Conservation (phyloP, 2,329 filamentous ascomycete genomes). For the Arthrocladium fulminans region DNA sequence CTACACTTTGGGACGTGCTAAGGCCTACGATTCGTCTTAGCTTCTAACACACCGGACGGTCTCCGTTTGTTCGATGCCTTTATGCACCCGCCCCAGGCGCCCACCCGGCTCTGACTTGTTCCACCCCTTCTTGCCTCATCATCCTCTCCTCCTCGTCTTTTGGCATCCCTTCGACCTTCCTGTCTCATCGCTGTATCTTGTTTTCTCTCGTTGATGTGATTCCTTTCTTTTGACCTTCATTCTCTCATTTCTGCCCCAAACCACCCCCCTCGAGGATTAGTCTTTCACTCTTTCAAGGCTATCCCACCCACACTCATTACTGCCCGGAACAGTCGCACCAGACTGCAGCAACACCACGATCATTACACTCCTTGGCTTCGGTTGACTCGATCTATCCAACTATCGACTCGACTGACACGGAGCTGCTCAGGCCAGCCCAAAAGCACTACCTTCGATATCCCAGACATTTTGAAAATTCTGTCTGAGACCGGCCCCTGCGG, state of each 20-base stretch:
- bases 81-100: constrained; percentile 6
- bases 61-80: not conserved
- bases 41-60: constrained; percentile 7
- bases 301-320: constrained; percentile 32
- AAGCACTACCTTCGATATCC: not conserved
- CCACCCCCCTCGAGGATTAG: constrained; percentile 31
- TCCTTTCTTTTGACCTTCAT: constrained; percentile 23
- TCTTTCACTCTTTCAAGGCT: constrained; percentile 48
- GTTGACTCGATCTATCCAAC: constrained; percentile 18
- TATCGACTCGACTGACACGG: constrained; percentile 5
- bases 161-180: constrained; percentile 23
- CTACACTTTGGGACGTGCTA: not conserved
- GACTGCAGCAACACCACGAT: constrained; percentile 5
- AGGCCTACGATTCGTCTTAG: constrained; percentile 4
- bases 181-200: constrained; percentile 25
- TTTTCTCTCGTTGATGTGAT: constrained; percentile 23
- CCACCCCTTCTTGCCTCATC: constrained; percentile 17
- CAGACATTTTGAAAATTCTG: constrained; percentile 4
- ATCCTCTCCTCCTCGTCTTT: constrained; percentile 24
- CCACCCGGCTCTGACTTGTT: constrained; percentile 13
- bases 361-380: constrained; percentile 14
- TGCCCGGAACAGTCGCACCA: constrained; percentile 6
- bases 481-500: constrained; percentile 1
- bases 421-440: constrained; percentile 8
- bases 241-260: constrained; percentile 25